Base-by-base conservation (phyloP, 2,329 filamentous ascomycete genomes). In the Pezicula neosporulosa region DNA sequence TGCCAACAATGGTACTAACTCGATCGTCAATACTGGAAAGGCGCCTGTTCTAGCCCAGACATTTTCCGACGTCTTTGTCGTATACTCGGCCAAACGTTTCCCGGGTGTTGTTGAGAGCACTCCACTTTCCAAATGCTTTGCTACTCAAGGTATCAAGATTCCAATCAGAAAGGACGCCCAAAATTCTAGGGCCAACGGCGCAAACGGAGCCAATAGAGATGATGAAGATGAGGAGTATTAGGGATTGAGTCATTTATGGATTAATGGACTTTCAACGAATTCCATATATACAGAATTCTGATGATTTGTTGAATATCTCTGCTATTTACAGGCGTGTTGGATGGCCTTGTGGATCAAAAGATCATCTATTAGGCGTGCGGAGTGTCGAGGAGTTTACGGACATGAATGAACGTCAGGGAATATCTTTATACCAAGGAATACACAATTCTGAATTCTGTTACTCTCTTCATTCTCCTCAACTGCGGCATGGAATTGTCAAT, bases 61-160 rank as follows among this genome's bases (percentile, higher is more conserved):
- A 61, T 97, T 93, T 71, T 95, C 89, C 44, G 88, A 96, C 4
- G 80, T 85, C 3, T 97, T 99, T 75, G 89, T 90, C 49, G 94
- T 99, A 28, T 97, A 87, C 71, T 96, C 90, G 2, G 94, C 94
- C 44, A 99, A 99, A 78, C 97, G 97, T 65, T 99, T 99, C 70
- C 94, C 94, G 0, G 94, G 94, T 38, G 94, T 99, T 1, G 96
- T 96, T 52, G 93, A 97, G 68, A 95, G 89, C 68, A 99, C 94
- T 0, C 72, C 84, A 4, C 74, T 97, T 16, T 97, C 92, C 77
- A 96, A 95, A 70, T 89, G 85, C 55, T 97, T 99, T 72, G 93
- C 94, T 3, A 78, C 82, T 1, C 94, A 99, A 65, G 94, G 94
- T 21, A 96, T 96, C 71, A 97, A 97, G 71, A 97, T 97, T 21